Evolutionary conservation across 2,329 filamentous ascomycete genomes (phyloP).

Genomic region (Claviceps arundinis): DNA sequence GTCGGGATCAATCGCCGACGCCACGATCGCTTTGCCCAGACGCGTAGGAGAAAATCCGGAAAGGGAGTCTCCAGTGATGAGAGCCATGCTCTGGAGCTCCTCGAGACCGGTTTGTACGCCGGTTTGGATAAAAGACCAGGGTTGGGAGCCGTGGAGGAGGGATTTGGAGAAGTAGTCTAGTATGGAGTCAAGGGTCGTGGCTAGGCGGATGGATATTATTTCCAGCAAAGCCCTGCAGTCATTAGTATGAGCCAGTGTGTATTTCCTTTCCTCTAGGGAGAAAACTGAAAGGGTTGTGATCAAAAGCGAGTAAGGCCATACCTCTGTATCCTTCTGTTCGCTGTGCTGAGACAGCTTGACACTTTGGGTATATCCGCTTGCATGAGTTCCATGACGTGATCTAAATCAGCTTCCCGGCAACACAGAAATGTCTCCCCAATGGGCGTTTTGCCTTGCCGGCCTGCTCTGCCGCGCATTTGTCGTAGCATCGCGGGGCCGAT

Average conservation of each 20-base stretch:
- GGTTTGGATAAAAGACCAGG: slow-evolving; percentile 32
- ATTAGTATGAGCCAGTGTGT: neutral
- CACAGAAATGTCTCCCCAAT: slow-evolving; percentile 67
- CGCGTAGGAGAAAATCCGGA: slow-evolving; percentile 47
- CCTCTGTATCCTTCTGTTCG: slow-evolving; percentile 56
- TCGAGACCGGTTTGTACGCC: slow-evolving; percentile 46
- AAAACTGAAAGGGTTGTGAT: too few species aligned
- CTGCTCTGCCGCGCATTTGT: slow-evolving; percentile 69
- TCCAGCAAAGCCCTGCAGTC: slow-evolving; percentile 51
- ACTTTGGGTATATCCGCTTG: slow-evolving; percentile 59
- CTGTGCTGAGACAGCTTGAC: slow-evolving; percentile 53
- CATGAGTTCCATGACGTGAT: slow-evolving; percentile 56
- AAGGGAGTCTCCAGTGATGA: slow-evolving; percentile 37
- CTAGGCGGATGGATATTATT: slow-evolving; percentile 53
- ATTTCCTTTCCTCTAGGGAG: neutral
- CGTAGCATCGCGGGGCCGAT: slow-evolving; percentile 69
- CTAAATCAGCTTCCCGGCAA: slow-evolving; percentile 54
- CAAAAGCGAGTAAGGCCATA: slow-evolving; percentile 13
- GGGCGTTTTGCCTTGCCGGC: slow-evolving; percentile 66
- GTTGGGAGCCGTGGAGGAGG: slow-evolving; percentile 46
- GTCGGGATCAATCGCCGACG: slow-evolving; percentile 58
- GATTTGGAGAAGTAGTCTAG: slow-evolving; percentile 57
- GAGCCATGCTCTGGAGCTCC: slow-evolving; percentile 40
- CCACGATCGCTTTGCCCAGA: slow-evolving; percentile 57
- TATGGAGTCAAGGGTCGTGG: slow-evolving; percentile 50